Conservation (phyloP, 2,329 filamentous ascomycete genomes). For the Cercospora sesami region DNA sequence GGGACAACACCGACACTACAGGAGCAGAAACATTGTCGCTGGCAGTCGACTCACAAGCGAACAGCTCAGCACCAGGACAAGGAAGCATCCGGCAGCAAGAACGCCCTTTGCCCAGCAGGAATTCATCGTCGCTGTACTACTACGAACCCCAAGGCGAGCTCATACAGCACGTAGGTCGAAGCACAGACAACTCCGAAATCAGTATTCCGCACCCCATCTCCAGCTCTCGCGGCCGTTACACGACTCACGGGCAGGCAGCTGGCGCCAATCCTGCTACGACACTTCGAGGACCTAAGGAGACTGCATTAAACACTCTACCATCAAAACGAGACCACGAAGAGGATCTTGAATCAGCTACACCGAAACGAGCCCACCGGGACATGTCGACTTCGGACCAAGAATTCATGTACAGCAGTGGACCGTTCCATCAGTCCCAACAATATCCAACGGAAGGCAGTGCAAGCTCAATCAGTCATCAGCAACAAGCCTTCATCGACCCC, state of each 20-base stretch:
- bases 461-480: not conserved
- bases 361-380: not conserved
- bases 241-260: not conserved
- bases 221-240: not conserved
- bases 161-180: slow-evolving; percentile 40
- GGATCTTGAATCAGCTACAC: not conserved
- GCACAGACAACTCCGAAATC: not conserved
- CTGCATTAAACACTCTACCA: not conserved
- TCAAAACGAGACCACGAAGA: not conserved
- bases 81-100: slow-evolving; percentile 18
- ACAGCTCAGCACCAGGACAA: not conserved
- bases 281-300: not conserved
- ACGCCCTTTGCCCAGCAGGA: slow-evolving; percentile 22
- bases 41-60: not conserved
- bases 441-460: not conserved
- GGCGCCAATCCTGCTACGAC: not conserved
- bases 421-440: not conserved
- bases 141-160: slow-evolving; percentile 51
- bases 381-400: not conserved
- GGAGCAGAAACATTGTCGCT: not conserved
- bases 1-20: not conserved
- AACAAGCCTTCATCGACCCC: slow-evolving; percentile 25
- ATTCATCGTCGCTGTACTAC: slow-evolving; percentile 29
- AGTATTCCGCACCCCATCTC: not conserved
- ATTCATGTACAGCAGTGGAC: not conserved